phyloP scores from a whole-genome alignment of 441 rosid species.

The Mallotus repandus region DNA sequence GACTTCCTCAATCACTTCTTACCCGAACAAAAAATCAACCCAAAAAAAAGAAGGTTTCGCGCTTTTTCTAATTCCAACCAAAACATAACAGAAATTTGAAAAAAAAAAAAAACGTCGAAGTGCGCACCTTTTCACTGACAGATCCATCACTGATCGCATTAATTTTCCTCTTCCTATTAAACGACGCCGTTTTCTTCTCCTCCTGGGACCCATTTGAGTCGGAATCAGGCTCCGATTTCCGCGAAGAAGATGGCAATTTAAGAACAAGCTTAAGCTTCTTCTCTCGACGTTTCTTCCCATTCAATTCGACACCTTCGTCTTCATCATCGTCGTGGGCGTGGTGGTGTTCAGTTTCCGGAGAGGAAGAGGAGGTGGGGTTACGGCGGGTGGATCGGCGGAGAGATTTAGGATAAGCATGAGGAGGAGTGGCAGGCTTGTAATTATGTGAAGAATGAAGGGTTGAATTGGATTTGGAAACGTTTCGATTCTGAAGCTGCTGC shows the following conservation, averaged over 20 bases:
- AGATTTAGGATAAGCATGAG: slow-evolving; percentile 12
- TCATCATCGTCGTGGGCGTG: slow-evolving; percentile 14
- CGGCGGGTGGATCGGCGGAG: slow-evolving; percentile 64
- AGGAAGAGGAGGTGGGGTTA: slow-evolving; percentile 29
- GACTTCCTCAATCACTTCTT: slow-evolving; percentile 24
- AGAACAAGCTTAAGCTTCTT: slow-evolving; percentile 57
- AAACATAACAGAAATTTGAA: slow-evolving; percentile 12
- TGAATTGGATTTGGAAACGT: slow-evolving; percentile 16
- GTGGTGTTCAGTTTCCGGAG: slow-evolving; percentile 17
- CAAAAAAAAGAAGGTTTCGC: background rate
- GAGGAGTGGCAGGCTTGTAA: slow-evolving; percentile 46
- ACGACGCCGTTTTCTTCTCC: slow-evolving; percentile 25
- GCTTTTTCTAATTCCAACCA: slow-evolving; percentile 23
- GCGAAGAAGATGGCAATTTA: slow-evolving; percentile 31
- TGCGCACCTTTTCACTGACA: slow-evolving; percentile 37
- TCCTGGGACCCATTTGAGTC: slow-evolving; percentile 30
- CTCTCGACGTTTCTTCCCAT: slow-evolving; percentile 36
- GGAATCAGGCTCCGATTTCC: slow-evolving; percentile 30
- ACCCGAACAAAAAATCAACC: background rate
- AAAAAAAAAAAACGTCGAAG: background rate
- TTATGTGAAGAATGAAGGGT: slow-evolving; percentile 27
- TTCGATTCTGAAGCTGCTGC: slow-evolving; percentile 27
- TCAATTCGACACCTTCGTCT: slow-evolving; percentile 20
- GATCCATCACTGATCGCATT: slow-evolving; percentile 49
- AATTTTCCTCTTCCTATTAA: slow-evolving; percentile 48